Percentiles rank a stretch among this genome's conserved stretches.
These are phyloP conservation scores for Yamadazyma scolyti DNA, from an alignment of 805 yeast species.

Conservation along the genomic window DNA sequence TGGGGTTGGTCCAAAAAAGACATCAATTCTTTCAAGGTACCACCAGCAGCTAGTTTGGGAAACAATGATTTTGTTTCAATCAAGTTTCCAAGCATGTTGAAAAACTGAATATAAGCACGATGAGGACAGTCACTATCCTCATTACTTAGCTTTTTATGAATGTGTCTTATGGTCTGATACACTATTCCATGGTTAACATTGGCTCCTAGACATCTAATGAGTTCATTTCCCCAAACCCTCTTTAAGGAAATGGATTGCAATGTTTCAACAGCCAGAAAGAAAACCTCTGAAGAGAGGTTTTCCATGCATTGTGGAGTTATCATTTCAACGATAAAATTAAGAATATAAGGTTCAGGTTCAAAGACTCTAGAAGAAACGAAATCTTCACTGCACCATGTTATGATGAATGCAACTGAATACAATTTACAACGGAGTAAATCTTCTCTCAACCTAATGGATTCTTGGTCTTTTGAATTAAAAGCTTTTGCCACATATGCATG, in stretches of 20 bases:
- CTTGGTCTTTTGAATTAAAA: conserved; percentile 54
- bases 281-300: conserved; percentile 47
- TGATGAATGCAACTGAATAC: conserved; percentile 60
- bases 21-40: conserved; percentile 62
- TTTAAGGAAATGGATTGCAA: conserved; percentile 66
- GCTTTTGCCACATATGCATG: conserved; percentile 68
- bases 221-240: conserved; percentile 70
- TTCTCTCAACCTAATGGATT: conserved; percentile 52
- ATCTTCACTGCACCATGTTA: conserved; percentile 53
- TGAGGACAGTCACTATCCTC: conserved; percentile 31
- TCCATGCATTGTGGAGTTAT: conserved; percentile 59
- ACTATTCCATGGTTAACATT: conserved; percentile 82
- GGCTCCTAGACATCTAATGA: conserved; percentile 75
- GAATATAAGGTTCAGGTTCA: conserved; percentile 65
- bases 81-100: conserved; percentile 60
- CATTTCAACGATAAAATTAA: conserved; percentile 67
- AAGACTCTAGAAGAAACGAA: conserved; percentile 62
- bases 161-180: conserved; percentile 65
- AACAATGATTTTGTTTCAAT: conserved; percentile 53
- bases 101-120: conserved; percentile 50
- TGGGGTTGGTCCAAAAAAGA: conserved; percentile 55
- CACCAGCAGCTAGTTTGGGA: conserved; percentile 66
- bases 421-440: conserved; percentile 62
- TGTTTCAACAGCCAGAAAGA: conserved; percentile 60
- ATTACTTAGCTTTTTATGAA: conserved; percentile 48